Evolutionary conservation across 169 alveolate species (phyloP), one percentile per base, ranked within the genome.

Genomic region (Cryptosporidium xiaoi): DNA sequence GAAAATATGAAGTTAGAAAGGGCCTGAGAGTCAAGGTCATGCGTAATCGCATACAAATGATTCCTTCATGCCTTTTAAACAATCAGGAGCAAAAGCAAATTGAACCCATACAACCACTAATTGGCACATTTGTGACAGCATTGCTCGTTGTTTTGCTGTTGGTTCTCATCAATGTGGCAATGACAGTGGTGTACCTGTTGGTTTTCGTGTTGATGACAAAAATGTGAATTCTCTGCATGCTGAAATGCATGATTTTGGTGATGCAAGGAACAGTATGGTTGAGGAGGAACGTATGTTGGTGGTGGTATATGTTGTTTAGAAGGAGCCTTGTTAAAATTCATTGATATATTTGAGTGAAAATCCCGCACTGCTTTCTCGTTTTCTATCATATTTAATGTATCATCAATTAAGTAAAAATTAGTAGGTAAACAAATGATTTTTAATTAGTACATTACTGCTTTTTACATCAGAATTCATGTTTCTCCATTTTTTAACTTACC

Each of bases 301-400:
- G 71, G 77, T 29, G 87, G 71, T 40, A 77, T 34, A 40, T 77
- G 40, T 77, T 62, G 64, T 6, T 77, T 65, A 3, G 46, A 33
- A 1, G 6, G 16, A 40, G 13, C 48, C 2, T 51, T 40, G 55
- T 77, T 77, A 13, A 71, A 18, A 77, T 77, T 77, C 40, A 60
- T 77, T 7, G 48, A 1, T 56, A 77, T 24, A 44, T 62, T 62
- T 34, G 77, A 58, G 13, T 77, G 69, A n/a, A 77, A 60, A 8
- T 58, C 71, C 27, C 40, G 29, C 6, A 77, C 18, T 40, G 71
- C 69, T 33, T 77, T 62, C 64, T 77, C 87, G 7, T 48, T 68
- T 24, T 62, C 87, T 77, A 36, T 24, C 5, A 33, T 56, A 16
- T 16, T 18, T 34, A 7, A n/a, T 50, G 18, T 24, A 8, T 12